These are phyloP conservation scores for Plicaturopsis crispa DNA, from an alignment of 768 basidiomycete genomes.

Conservation along the genomic window DNA sequence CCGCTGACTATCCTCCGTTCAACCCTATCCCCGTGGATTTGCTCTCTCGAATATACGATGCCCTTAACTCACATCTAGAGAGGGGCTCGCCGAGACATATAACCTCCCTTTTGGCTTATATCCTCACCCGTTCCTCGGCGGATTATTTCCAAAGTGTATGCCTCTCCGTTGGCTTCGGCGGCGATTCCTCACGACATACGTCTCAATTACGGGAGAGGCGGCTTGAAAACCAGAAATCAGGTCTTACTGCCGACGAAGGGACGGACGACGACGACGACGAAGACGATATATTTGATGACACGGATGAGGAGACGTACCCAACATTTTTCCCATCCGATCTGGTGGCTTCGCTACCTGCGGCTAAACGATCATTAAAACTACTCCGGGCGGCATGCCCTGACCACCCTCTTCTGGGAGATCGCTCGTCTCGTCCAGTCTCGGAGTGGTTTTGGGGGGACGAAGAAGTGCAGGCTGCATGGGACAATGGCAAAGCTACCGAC, in stretches of 20 bases:
- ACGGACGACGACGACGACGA: conserved; percentile 32
- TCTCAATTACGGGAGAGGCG: conserved; percentile 12
- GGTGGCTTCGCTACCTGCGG: conserved; percentile 48
- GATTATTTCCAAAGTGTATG: conserved; percentile 57
- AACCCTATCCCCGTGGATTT: conserved; percentile 40
- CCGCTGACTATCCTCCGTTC: conserved; percentile 34
- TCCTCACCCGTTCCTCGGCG: conserved; percentile 56
- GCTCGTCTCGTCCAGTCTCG: conserved; percentile 5
- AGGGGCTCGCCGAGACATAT: conserved; percentile 40
- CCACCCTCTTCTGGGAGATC: conserved; percentile 43
- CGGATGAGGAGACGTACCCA: conserved; percentile 41
- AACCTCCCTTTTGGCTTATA: conserved; percentile 53
- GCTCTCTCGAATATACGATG: conserved; percentile 54
- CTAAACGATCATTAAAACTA: conserved; percentile 62
- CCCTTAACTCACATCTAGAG: conserved; percentile 46
- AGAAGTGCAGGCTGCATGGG: conserved; percentile 35
- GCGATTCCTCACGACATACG: conserved; percentile 18
- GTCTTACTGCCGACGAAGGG: conserved; percentile 21
- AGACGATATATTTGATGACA: conserved; percentile 25
- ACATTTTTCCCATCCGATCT: conserved; percentile 51
- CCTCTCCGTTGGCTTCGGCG: conserved; percentile 48
- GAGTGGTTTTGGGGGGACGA: conserved; percentile 60
- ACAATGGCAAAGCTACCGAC: conserved; percentile 4
- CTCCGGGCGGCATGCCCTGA: conserved; percentile 58
- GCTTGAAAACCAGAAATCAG: conserved; percentile 11